Evolutionary conservation across 192 early-diverging fungal genomes (phyloP).

Genomic region (Coemansia sp.): DNA sequence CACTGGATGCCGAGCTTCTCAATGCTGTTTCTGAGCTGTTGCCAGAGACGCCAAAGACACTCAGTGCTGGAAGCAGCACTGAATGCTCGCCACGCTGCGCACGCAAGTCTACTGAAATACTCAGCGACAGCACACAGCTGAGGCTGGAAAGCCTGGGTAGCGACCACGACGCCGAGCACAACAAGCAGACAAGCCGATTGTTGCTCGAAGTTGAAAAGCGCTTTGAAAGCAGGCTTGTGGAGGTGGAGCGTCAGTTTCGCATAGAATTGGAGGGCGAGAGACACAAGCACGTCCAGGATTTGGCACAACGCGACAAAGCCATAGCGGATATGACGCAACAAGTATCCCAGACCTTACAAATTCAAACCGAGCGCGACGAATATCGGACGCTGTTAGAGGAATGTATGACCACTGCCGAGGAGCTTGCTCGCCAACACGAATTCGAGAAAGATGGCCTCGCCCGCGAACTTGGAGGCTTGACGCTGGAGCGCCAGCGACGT

Average conservation of each 20-base stretch:
- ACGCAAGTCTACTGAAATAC: not conserved
- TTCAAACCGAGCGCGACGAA: conserved; percentile 27
- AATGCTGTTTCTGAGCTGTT: conserved; percentile 24
- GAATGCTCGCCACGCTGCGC: not conserved
- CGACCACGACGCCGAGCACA: not conserved
- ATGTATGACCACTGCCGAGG: conserved; percentile 23
- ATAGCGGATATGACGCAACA: conserved; percentile 2
- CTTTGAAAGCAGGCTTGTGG: conserved; percentile 8
- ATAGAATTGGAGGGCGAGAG: conserved; percentile 10
- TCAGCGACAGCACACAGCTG: not conserved
- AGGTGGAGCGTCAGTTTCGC: conserved; percentile 13
- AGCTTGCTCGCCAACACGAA: conserved; percentile 32
- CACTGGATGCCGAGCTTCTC: conserved; percentile 10
- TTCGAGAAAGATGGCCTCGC: conserved; percentile 24
- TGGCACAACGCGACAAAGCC: conserved; percentile 1
- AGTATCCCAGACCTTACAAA: not conserved
- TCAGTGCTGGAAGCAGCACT: not conserved
- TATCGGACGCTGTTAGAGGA: conserved; percentile 34
- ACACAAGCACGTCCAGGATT: conserved; percentile 9
- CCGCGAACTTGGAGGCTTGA: conserved; percentile 31
- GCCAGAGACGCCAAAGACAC: conserved; percentile 29
- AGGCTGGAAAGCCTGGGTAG: not conserved
- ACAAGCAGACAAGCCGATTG: not conserved
- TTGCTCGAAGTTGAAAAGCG: conserved; percentile 11
- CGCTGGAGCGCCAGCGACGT: conserved; percentile 35